Evolutionary conservation across 176 grass and related monocot genomes (phyloP), one percentile per base, ranked within the genome.

Genomic region (Leersia perrieri): DNA sequence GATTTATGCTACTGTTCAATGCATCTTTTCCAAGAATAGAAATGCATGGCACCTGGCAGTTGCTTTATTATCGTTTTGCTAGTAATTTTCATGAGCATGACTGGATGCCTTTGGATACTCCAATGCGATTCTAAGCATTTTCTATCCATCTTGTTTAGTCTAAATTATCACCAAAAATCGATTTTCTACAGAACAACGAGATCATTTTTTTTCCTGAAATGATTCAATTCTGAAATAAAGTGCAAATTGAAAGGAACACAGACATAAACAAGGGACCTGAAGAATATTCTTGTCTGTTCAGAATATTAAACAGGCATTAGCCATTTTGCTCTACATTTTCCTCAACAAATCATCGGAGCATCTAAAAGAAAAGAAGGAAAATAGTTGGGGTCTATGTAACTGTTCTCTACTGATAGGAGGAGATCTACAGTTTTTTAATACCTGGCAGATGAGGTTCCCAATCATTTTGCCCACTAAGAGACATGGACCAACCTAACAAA

Each of bases 271-370:
- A 9, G 3, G 25, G 12, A 31, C 83, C 28, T 45, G 28, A 73
- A 53, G 60, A 88, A 79, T 88, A 88, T 83, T 78, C 68, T 34
- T 88, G 60, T 55, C 28, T 79, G 80, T 44, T 83, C 72, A 34
- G 39, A 74, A 14, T 66, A 13, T 73, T 80, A 79, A 73, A 73
- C 58, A 73, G 65, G n/a, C 68, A 73, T 58, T 73, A 29, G 33
- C 44, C 31, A 42, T 78, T 83, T 79, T 4, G 22, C 40, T 66
- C 7, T 34, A 30, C 44, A 44, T 65, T 45, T 44, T 66, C 34
- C 4, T 74, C 80, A 30, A 60, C 35, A 66, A 68, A 84, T 55
- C 62, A 73, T 79, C 60, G 29, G 42, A 82, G 11, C 39, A 35
- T 58, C 53, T n/a, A 3, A n/a, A 58, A 58, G 25, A 49, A 25